Percentiles rank a stretch among this genome's conserved stretches.
Evolutionary conservation across 352 stramenopile species (phyloP).

Genomic region (Phytopythium montanum): DNA sequence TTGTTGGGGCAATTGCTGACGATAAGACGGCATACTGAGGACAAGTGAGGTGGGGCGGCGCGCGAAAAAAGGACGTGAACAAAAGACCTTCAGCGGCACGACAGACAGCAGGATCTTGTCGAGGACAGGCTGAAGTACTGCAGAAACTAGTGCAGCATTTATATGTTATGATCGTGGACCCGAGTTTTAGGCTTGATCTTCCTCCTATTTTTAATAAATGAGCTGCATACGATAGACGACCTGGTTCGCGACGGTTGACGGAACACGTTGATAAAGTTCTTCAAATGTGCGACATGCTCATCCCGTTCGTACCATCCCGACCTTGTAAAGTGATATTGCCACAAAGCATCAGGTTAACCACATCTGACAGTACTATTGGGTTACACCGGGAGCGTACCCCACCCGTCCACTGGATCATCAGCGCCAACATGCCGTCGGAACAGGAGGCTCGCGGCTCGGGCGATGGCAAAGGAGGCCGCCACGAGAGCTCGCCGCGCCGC

Average conservation of each 20-base stretch:
- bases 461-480: background rate
- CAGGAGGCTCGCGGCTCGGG: background rate
- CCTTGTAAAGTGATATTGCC: background rate
- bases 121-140: background rate
- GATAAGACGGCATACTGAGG: background rate
- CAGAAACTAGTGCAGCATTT: too few relatives aligned
- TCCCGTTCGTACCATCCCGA: background rate
- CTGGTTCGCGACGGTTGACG: conserved; percentile 6
- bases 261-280: background rate
- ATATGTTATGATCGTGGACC: background rate
- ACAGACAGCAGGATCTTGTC: background rate
- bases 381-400: background rate
- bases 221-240: too few relatives aligned
- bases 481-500: conserved; percentile 4
- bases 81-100: background rate
- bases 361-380: background rate
- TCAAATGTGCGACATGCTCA: conserved; percentile 6
- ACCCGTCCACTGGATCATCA: background rate
- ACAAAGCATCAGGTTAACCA: background rate
- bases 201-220: too few relatives aligned
- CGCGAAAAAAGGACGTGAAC: background rate
- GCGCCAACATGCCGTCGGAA: background rate
- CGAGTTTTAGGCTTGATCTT: too few relatives aligned
- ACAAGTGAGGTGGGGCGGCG: background rate
- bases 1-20: too few relatives aligned